Base-by-base conservation (phyloP, 2,329 filamentous ascomycete species). In the Aphanocladium album region DNA sequence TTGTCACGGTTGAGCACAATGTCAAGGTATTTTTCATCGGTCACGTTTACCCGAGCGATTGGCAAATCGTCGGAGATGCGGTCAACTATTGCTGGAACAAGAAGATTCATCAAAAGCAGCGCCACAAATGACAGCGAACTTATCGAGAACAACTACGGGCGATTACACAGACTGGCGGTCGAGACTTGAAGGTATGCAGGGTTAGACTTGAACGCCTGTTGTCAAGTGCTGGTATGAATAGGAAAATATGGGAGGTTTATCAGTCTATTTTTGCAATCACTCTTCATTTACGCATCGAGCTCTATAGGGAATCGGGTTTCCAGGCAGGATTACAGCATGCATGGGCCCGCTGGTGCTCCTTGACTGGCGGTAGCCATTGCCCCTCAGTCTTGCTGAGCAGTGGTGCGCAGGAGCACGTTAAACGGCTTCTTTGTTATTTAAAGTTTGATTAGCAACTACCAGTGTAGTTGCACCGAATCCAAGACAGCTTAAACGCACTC, bases 1-100 rank as follows among this genome's bases (percentile, higher is more conserved):
- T 82, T 6, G 74, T 78, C 30, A 83, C 81, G 3, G 74, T 86
- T 27, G 81, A 85, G 68, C 83, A 85, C 70, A 86, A 86, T 65
- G 72, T 80, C 65, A 78, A 75, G 50, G 80, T 85, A n/a, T 76
- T 80, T 64, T 84, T 85, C 66, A 80, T 86, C 56, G 83, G 83
- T n/a, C 67, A 70, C 5, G 73, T 85, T 17, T 60, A 67, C 3
- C 59, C 65, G 1, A 65, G 72, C 0, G 74, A 82, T 65, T 77
- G 76, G 63, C 67, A 77, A 0, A 71, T 70, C 9, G 76, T 83
- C 33, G 66, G 66, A 8, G 68, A 74, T 2, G 80, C 80, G 4
- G 78, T 83, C 58, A 76, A 83, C 64, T 64, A 69, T 43, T 82
- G 80, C 68, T 84, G 80, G 80, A 68, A 70, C 43, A 73, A 74